These are phyloP conservation scores for Eucalyptus marginata DNA, from an alignment of 345 rosid genomes.

Conservation along the genomic window DNA sequence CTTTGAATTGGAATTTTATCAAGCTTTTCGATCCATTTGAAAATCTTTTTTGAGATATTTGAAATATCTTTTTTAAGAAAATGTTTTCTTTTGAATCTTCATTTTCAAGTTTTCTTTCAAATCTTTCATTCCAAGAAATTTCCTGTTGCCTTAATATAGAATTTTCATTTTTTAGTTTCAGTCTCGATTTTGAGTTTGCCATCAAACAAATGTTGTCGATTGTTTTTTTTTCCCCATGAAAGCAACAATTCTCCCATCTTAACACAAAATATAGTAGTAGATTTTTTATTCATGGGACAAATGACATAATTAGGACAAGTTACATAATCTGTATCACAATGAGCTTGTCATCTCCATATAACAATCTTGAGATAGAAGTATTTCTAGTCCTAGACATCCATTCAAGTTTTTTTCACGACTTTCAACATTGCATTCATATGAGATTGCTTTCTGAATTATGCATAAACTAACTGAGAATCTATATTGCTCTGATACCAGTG, in stretches of 20 bases:
- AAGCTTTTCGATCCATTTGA: too few species aligned
- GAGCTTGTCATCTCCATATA: neutral
- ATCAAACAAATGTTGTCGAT: too few species aligned
- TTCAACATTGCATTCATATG: neutral
- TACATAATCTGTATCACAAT: neutral
- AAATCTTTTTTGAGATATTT: too few species aligned
- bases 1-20: too few species aligned
- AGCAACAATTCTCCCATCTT: neutral
- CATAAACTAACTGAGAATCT: neutral
- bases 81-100: too few species aligned
- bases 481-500: accelerated
- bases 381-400: neutral
- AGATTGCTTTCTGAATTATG: neutral
- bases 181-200: too few species aligned
- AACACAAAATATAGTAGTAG: neutral
- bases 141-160: too few species aligned
- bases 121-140: too few species aligned
- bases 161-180: too few species aligned
- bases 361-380: neutral
- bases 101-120: too few species aligned
- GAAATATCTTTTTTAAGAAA: too few species aligned
- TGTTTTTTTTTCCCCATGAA: neutral
- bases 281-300: neutral
- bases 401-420: neutral
- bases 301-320: too few species aligned